These are phyloP conservation scores for Raffaelea arxii DNA, from an alignment of 2,329 filamentous ascomycete species.

Conservation along the genomic window DNA sequence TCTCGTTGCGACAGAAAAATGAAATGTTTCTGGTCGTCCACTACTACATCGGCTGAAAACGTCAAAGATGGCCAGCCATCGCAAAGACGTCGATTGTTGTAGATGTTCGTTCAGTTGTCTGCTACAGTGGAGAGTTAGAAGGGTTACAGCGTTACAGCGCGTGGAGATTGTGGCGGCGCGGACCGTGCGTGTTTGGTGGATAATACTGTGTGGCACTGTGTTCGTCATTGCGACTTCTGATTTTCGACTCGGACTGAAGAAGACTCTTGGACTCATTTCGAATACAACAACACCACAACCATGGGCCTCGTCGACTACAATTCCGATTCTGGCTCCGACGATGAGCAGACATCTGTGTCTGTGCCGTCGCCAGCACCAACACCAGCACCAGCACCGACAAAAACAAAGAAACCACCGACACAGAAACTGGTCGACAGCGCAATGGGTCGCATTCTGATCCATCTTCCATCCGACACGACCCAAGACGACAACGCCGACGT, in stretches of 20 bases:
- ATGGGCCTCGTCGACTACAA: slow-evolving; percentile 82
- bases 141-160: too few species aligned
- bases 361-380: background rate
- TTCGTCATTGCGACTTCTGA: too few species aligned
- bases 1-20: too few species aligned
- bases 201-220: too few species aligned
- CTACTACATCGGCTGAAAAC: too few species aligned
- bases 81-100: too few species aligned
- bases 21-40: background rate
- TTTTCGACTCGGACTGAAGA: too few species aligned
- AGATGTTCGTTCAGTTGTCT: background rate
- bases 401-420: slow-evolving; percentile 49
- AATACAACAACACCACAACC: background rate
- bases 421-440: slow-evolving; percentile 74
- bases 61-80: slow-evolving; percentile 6
- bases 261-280: background rate
- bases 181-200: too few species aligned
- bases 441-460: slow-evolving; percentile 75
- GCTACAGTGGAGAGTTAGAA: background rate
- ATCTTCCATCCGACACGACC: slow-evolving; percentile 45
- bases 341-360: slow-evolving; percentile 23
- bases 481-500: slow-evolving; percentile 21
- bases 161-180: too few species aligned
- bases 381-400: slow-evolving; percentile 7
- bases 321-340: slow-evolving; percentile 68